Evolutionary conservation across 1,284 basidiomycete species (phyloP).

Genomic region (Cryptococcus sp.): DNA sequence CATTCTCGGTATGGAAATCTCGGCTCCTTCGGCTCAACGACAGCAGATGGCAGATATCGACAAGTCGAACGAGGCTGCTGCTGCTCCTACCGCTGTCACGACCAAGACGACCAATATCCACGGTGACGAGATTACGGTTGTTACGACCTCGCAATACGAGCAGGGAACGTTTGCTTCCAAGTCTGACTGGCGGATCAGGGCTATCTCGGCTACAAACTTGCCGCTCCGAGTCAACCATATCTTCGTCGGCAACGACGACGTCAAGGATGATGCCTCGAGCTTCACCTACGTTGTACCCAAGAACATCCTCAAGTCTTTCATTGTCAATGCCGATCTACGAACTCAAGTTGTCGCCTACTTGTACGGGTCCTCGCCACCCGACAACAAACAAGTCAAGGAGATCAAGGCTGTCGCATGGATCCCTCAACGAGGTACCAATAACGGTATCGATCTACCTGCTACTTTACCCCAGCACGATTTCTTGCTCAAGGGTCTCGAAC

Average conservation of each 20-base stretch:
- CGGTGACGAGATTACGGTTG: constrained; percentile 92
- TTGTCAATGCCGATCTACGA: constrained; percentile 87
- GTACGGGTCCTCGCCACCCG: constrained; percentile 86
- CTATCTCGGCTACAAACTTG: constrained; percentile 92
- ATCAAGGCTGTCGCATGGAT: constrained; percentile 95
- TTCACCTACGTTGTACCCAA: constrained; percentile 96
- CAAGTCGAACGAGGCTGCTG: constrained; percentile 81
- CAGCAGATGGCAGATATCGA: constrained; percentile 99
- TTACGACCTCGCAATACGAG: constrained; percentile 97
- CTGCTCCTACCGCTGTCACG: constrained; percentile 93
- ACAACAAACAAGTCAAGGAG: constrained; percentile 98
- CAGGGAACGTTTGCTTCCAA: constrained; percentile 97
- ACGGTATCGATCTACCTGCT: constrained; percentile 78
- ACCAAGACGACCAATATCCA: constrained; percentile 93
- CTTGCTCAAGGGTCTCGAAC: constrained; percentile 88
- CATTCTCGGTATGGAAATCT: constrained; percentile 73
- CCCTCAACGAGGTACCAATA: constrained; percentile 94
- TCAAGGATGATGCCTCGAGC: constrained; percentile 92
- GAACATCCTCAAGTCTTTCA: constrained; percentile 93
- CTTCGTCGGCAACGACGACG: constrained; percentile 96
- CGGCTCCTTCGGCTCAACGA: constrained; percentile 65
- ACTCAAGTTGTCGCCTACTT: constrained; percentile 94
- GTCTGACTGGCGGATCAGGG: constrained; percentile 97
- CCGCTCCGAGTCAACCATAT: constrained; percentile 95
- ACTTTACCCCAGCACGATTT: constrained; percentile 89